Conservation (phyloP, 2,329 filamentous ascomycete species). For the Fusarium sp. region DNA sequence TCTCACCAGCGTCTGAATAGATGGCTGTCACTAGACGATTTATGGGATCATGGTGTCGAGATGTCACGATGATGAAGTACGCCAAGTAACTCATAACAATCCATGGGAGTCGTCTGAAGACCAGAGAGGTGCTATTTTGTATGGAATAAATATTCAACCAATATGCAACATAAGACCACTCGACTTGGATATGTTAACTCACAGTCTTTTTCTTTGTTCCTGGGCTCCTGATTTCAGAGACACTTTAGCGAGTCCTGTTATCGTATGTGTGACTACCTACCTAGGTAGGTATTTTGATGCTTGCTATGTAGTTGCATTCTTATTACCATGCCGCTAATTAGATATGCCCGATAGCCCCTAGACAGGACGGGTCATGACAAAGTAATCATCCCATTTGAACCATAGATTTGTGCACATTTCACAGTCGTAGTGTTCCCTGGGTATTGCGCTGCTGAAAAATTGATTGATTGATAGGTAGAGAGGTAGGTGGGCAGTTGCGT, state of each 20-base stretch:
- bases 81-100: background rate
- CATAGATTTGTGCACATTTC: background rate
- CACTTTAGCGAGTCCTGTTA: background rate
- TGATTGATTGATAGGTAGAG: background rate
- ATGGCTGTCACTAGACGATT: conserved; percentile 40
- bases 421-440: too few species aligned
- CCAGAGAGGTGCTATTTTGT: background rate
- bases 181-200: background rate
- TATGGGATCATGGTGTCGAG: conserved; percentile 8
- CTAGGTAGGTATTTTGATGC: background rate
- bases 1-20: conserved; percentile 43
- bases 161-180: background rate
- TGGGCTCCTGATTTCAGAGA: too few species aligned
- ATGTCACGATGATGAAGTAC: background rate
- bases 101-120: background rate
- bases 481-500: conserved; percentile 39
- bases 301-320: background rate
- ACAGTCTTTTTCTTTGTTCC: background rate
- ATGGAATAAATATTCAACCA: background rate
- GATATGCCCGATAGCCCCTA: background rate
- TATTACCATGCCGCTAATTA: background rate
- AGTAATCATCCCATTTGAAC: background rate
- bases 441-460: background rate
- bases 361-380: background rate
- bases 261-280: background rate